Base-by-base conservation (phyloP, 495 filamentous ascomycete species). In the Pseudoneurospora amorphoporcata region DNA sequence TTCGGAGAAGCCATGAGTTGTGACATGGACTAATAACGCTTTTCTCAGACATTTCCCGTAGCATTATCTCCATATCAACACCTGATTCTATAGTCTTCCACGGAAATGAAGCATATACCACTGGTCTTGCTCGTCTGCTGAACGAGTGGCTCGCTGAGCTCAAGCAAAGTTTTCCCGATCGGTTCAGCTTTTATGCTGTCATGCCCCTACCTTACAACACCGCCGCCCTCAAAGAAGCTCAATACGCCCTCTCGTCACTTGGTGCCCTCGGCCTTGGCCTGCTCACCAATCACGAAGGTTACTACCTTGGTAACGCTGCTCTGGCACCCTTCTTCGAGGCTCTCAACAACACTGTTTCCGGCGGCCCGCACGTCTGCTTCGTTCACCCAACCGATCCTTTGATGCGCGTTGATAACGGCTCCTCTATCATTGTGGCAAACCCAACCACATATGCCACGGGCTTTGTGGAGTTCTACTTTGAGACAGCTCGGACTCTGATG, bases 91-190 rank as follows among this genome's bases (percentile, higher is more conserved):
- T 39, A 4, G 58, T 68, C 12, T 72, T 68, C 38, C 32, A n/a
- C 10, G 39, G 53, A 19, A 68, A 72, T 41, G 17, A 68, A 29
- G 23, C 71, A 16, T 61, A 61, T 9, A 17, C 71, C 17, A 39
- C 41, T 19, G 71, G 71, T n/a, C 47, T 72, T 68, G 71, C 53
- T 32, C 47, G 58, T 19, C 53, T 72, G 14, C 53, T 68, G 35
- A 72, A 72, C 47, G 71, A 72, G 40, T 72, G 71, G 71, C 71
- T 72, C 29, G 71, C 71, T 23, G 71, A 72, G 39, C 39, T 72
- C 23, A 23, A 38, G 19, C 37, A 16, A 32, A 61, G n/a, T 4
- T 65, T 68, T 17, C 71, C 53, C 35, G 2, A 68, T 12, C 71
- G 47, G 5, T 72, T 72, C 53, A 58, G 35, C 19, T 72, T 72